Base-by-base conservation (phyloP, 2,329 filamentous ascomycete species). In the Davidsoniella virescens region DNA sequence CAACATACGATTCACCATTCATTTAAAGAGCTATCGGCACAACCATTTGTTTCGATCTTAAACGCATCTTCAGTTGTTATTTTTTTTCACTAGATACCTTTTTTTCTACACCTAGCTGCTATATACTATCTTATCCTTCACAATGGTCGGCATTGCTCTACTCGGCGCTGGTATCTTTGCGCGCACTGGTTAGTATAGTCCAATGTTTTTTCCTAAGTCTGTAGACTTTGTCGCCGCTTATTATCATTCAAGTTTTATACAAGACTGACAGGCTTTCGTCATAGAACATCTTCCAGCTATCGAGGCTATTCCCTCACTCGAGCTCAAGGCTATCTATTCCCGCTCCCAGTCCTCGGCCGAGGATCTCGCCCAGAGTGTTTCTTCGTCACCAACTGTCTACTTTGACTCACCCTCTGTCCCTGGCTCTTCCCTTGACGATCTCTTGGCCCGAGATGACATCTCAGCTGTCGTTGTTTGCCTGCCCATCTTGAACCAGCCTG, bases 281-380 rank as follows among this genome's bases (percentile, higher is more conserved):
- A 8, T 17, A 38, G 42, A 67, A 63, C 54, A 55, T 50, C 49
- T 54, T 25, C 80, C 80, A 10, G 80, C 80, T 42, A 71, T 84
- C 48, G 65, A 73, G 56, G 69, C 71, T 25, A 68, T 64, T 49
- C 59, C 68, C 7, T 50, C 59, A 37, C 64, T 83, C 9, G 61
- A 64, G 10, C 70, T 85, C 55, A 81, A 77, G 63, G 78, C 78
- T 18, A 68, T 82, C 55, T 85, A 80, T 64, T 82, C 78, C 3
- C 75, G 80, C 48, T 76, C 75, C 9, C 67, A 75, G 47, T 63
- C 67, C 16, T 78, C 78, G 0, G 78, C 77, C n/a, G 59, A 72
- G 55, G 23, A 26, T 9, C 48, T 55, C 18, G 52, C 50, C 23
- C 16, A 36, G 3, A 36, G 10, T 33, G 33, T 36, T 5, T 18